Percentiles rank a stretch among this genome's conserved stretches.
Evolutionary conservation across 495 filamentous ascomycete species (phyloP).

Genomic region (Aspergillus leporis): DNA sequence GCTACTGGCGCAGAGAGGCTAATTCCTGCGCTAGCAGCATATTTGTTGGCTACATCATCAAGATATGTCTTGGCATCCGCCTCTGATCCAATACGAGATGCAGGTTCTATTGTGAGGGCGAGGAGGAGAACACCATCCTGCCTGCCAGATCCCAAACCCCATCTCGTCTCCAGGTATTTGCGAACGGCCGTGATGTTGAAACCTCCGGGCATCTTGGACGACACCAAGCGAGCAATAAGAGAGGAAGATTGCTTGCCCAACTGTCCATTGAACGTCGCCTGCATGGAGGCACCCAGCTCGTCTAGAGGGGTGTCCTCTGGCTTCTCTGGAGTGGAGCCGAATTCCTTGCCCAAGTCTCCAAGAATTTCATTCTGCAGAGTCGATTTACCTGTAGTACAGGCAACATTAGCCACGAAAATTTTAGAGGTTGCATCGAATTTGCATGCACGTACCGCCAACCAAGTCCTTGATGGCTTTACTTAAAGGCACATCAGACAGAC

Average conservation of each 20-base stretch:
- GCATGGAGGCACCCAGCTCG: conserved; percentile 93
- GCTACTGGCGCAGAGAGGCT: conserved; percentile 75
- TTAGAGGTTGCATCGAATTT: not conserved
- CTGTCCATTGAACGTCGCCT: conserved; percentile 96
- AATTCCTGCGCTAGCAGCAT: conserved; percentile 82
- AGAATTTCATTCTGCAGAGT: conserved; percentile 97
- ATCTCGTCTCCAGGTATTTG: conserved; percentile 92
- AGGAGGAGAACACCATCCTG: conserved; percentile 90
- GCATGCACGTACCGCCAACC: conserved; percentile 76
- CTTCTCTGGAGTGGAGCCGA: conserved; percentile 96
- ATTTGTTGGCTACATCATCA: conserved; percentile 84
- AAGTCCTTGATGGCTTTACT: conserved; percentile 98
- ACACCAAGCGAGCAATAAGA: conserved; percentile 89
- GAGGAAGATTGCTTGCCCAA: conserved; percentile 96
- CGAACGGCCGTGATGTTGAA: conserved; percentile 96
- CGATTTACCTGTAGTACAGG: conserved; percentile 70
- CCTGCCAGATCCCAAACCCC: conserved; percentile 83
- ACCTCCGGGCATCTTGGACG: conserved; percentile 98
- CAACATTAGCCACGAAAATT: not conserved
- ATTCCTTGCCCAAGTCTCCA: conserved; percentile 95
- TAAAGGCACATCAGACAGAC: conserved; percentile 81
- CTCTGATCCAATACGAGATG: conserved; percentile 84
- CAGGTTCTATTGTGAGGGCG: conserved; percentile 88
- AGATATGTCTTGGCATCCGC: conserved; percentile 88
- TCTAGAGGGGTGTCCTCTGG: conserved; percentile 96